These are phyloP conservation scores for Colletotrichum liriopes DNA, from an alignment of 2,329 filamentous ascomycete species.

Conservation along the genomic window DNA sequence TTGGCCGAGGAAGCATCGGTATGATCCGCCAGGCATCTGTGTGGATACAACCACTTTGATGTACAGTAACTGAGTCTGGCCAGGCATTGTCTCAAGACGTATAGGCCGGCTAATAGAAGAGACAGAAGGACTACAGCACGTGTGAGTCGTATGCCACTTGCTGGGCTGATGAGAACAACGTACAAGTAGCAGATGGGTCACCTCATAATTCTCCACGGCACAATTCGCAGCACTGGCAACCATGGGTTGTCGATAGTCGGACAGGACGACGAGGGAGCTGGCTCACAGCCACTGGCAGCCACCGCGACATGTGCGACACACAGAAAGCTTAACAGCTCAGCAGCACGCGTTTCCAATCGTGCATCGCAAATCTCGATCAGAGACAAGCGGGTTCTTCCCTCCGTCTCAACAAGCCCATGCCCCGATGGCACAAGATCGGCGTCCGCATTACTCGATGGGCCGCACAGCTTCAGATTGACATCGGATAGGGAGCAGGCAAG, in stretches of 20 bases:
- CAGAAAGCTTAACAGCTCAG: background rate
- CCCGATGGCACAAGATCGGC: slow-evolving; percentile 1
- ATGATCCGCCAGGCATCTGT: background rate
- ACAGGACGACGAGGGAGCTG: background rate
- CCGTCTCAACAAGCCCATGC: slow-evolving; percentile 13
- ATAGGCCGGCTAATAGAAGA: too few relatives aligned
- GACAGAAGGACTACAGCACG: too few relatives aligned
- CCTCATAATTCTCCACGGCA: background rate
- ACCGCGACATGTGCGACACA: background rate
- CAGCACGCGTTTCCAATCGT: slow-evolving; percentile 1
- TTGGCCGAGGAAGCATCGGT: background rate
- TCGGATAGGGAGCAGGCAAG: slow-evolving; percentile 10
- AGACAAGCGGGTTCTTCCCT: background rate
- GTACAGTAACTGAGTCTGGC: too few relatives aligned
- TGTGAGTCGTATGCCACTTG: background rate
- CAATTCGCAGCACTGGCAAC: background rate
- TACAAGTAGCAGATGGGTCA: background rate
- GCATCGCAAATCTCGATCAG: slow-evolving; percentile 12
- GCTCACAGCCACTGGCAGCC: background rate
- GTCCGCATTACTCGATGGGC: background rate
- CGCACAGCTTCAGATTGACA: slow-evolving; percentile 18
- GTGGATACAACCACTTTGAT: too few relatives aligned
- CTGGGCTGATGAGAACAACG: background rate
- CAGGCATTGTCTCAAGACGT: too few relatives aligned
- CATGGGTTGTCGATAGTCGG: background rate